Percentiles rank a stretch among this genome's conserved stretches.
Evolutionary conservation across 192 early-diverging fungal species (phyloP).

Genomic region (Backusella parvicylindrica): DNA sequence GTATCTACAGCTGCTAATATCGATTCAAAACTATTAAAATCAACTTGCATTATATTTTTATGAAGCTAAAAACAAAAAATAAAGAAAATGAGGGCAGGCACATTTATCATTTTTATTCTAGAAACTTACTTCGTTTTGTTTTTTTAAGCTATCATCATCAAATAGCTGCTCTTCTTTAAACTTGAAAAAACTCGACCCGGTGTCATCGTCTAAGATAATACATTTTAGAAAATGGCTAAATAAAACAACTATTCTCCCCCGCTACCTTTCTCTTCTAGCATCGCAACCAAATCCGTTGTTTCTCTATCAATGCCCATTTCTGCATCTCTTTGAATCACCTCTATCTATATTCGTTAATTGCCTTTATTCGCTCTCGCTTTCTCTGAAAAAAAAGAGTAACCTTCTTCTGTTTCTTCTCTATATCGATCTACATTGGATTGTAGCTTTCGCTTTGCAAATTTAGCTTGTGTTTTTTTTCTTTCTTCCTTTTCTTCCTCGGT

Average conservation of each 20-base stretch:
- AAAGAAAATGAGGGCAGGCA: background rate
- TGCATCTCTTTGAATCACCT: slow-evolving; percentile 16
- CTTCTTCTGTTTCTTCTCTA: slow-evolving; percentile 22
- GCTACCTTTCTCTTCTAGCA: slow-evolving; percentile 27
- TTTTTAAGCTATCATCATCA: background rate
- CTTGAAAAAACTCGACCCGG: slow-evolving; percentile 22
- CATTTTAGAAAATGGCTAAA: background rate
- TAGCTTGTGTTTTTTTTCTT: background rate
- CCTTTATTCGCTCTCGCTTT: background rate
- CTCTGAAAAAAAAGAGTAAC: background rate
- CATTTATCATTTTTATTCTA: background rate
- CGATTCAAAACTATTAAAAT: slow-evolving; percentile 15
- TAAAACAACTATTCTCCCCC: background rate
- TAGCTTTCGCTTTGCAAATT: slow-evolving; percentile 26
- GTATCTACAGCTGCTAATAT: slow-evolving; percentile 8
- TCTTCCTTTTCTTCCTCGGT: background rate
- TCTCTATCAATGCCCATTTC: slow-evolving; percentile 36
- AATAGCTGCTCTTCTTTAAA: slow-evolving; percentile 34
- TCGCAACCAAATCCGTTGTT: slow-evolving; percentile 26
- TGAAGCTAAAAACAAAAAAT: slow-evolving; percentile 2
- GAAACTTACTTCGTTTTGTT: background rate
- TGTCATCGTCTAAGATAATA: background rate
- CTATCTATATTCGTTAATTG: background rate
- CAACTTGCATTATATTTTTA: slow-evolving; percentile 15
- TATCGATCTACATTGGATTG: slow-evolving; percentile 26